Evolutionary conservation across 306 rosid species (phyloP).

Genomic region (Cicer arietinum): DNA sequence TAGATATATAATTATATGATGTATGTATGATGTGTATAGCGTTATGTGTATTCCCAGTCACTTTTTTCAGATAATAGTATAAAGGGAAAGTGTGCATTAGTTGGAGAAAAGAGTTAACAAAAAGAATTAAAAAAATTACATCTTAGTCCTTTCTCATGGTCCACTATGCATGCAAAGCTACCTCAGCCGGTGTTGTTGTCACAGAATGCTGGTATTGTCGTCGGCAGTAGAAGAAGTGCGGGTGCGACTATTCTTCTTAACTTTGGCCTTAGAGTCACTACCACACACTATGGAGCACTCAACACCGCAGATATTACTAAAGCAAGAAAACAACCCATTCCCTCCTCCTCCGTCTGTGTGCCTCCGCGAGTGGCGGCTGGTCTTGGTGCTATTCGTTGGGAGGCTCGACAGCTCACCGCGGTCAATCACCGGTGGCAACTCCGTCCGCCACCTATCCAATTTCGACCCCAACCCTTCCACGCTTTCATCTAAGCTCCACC

Average conservation of each 20-base stretch:
- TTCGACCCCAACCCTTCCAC: constrained; percentile 80
- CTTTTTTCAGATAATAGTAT: not conserved
- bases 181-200: not conserved
- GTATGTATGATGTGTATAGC: constrained; percentile 6
- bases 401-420: constrained; percentile 59
- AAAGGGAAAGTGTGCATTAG: constrained; percentile 3
- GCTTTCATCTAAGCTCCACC: constrained; percentile 74
- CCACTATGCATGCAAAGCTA: not conserved
- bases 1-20: constrained; percentile 16
- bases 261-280: constrained; percentile 36
- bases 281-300: constrained; percentile 83
- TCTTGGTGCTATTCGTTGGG: constrained; percentile 30
- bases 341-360: constrained; percentile 62
- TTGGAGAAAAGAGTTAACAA: not conserved
- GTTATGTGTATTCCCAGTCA: constrained; percentile 20
- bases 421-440: constrained; percentile 76
- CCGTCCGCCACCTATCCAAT: constrained; percentile 80
- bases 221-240: constrained; percentile 49
- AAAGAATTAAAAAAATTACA: constrained; percentile 31
- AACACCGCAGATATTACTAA: constrained; percentile 76
- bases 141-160: constrained; percentile 16
- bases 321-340: constrained; percentile 73
- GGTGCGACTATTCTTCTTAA: constrained; percentile 46
- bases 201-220: constrained; percentile 44
- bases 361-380: constrained; percentile 49